Evolutionary conservation across 768 basidiomycete species (phyloP).

Genomic region (Thelephora aurantiotincta): DNA sequence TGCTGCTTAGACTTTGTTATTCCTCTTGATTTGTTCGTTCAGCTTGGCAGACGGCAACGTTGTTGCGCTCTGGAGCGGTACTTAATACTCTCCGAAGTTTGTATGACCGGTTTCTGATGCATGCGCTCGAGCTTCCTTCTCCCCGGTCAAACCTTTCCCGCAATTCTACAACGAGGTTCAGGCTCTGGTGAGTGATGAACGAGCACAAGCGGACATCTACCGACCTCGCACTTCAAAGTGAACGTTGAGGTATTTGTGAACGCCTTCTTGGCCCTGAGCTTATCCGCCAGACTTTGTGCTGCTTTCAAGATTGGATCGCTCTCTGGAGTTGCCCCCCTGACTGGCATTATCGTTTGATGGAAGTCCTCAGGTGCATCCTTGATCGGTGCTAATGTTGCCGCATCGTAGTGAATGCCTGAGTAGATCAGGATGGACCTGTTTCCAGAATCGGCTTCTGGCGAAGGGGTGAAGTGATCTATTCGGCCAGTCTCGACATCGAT

Average conservation of each 20-base stretch:
- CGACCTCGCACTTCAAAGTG: slow-evolving; percentile 76
- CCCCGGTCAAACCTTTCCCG: slow-evolving; percentile 76
- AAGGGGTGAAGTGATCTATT: slow-evolving; percentile 66
- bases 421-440: slow-evolving; percentile 61
- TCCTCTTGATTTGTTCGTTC: no score
- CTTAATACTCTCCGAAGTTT: slow-evolving; percentile 67
- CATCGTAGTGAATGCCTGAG: slow-evolving; percentile 96
- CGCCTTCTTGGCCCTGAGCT: slow-evolving; percentile 63
- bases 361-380: slow-evolving; percentile 68
- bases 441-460: slow-evolving; percentile 22
- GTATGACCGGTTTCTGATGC: slow-evolving; percentile 80
- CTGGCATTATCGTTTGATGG: slow-evolving; percentile 73
- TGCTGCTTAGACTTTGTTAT: no score
- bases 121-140: slow-evolving; percentile 85
- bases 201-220: slow-evolving; percentile 9
- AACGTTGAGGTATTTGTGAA: slow-evolving; percentile 90
- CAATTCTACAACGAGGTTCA: slow-evolving; percentile 40
- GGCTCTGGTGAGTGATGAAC: neutral
- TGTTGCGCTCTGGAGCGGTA: neutral
- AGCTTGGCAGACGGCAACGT: no score
- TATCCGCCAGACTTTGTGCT: slow-evolving; percentile 55
- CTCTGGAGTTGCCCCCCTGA: slow-evolving; percentile 32
- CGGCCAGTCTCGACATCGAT: slow-evolving; percentile 89
- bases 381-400: slow-evolving; percentile 68
- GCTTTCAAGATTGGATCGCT: slow-evolving; percentile 46